These are phyloP conservation scores for Pseudogymnoascus sp. DNA, from an alignment of 2,329 filamentous ascomycete genomes.

Conservation along the genomic window DNA sequence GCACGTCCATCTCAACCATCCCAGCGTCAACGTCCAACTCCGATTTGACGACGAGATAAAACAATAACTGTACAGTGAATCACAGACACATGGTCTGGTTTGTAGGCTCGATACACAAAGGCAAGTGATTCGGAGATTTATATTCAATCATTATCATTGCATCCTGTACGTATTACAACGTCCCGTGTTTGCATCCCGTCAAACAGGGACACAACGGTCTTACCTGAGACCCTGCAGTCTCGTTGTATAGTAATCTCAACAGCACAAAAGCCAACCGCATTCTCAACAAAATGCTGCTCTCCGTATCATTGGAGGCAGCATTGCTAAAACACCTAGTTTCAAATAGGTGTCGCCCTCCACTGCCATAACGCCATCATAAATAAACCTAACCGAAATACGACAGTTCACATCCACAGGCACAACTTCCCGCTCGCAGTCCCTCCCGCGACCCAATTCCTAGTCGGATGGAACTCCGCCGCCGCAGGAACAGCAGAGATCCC, in stretches of 20 bases:
- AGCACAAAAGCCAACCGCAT: neutral
- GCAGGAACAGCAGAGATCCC: constrained; percentile 92
- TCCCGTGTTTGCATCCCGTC: neutral
- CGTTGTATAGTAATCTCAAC: neutral
- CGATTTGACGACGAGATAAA: neutral
- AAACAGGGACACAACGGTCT: neutral
- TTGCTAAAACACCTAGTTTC: neutral
- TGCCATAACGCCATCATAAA: neutral
- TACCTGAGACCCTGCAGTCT: neutral
- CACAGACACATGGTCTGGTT: neutral
- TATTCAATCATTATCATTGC: neutral
- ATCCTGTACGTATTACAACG: neutral
- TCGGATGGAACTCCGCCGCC: constrained; percentile 83
- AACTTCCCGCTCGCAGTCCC: constrained; percentile 89
- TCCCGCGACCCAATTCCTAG: constrained; percentile 81
- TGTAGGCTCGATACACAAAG: neutral
- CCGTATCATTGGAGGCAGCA: neutral
- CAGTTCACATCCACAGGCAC: constrained; percentile 70
- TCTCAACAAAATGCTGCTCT: neutral
- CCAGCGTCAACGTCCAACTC: neutral
- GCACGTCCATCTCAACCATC: neutral
- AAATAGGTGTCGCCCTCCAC: neutral
- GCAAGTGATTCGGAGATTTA: neutral
- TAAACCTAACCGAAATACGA: neutral
- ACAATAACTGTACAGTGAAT: neutral